Base-by-base conservation (phyloP, 2,329 filamentous ascomycete species). In the Taxawa tesnikishii region DNA sequence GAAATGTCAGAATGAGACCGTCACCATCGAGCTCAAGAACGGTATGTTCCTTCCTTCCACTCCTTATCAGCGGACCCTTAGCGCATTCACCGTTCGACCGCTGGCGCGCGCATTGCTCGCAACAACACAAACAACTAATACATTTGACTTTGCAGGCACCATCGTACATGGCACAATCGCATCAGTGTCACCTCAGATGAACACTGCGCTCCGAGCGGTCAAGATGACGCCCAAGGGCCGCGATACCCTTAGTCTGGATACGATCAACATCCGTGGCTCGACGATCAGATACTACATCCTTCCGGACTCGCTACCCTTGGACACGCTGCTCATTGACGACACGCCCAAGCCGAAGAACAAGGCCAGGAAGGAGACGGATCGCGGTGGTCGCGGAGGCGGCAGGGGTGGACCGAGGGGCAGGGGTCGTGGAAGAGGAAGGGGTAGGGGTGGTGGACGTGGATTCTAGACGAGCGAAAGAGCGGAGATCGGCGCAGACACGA, bases 321-420 rank as follows among this genome's bases (percentile, higher is more conserved):
- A 98, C 60, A 94, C 88, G 25, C 72, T 98, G 32, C 72, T 98
- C 40, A 85, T 98, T 47, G 90, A 98, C 57, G 90, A 98, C 62
- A 77, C 84, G 50, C 85, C 88, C 31, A 98, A 98, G 69, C 88
- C 90, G 39, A 96, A 96, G 80, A 98, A 98, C 67, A 98, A 98
- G 76, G 88, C 90, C 15, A 75, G 88, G 54, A 98, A 98, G 70
- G 90, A 96, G 64, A 63, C 69, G 18, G 51, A 56, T 34, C 50
- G 50, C 27, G 50, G 47, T 13, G 46, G 38, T 9, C 65, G 77
- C 29, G 70, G 73, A 27, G 65, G 55, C 16, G 55, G 57, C 21
- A 56, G 67, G 26, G 68, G 68, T 27, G 66, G 67, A 7, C 59
- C 61, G 16, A 58, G 63, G 28, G 60, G 67, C 27, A 54, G 63